These are phyloP conservation scores for Penicillium lagena DNA, from an alignment of 495 filamentous ascomycete species.

Conservation along the genomic window DNA sequence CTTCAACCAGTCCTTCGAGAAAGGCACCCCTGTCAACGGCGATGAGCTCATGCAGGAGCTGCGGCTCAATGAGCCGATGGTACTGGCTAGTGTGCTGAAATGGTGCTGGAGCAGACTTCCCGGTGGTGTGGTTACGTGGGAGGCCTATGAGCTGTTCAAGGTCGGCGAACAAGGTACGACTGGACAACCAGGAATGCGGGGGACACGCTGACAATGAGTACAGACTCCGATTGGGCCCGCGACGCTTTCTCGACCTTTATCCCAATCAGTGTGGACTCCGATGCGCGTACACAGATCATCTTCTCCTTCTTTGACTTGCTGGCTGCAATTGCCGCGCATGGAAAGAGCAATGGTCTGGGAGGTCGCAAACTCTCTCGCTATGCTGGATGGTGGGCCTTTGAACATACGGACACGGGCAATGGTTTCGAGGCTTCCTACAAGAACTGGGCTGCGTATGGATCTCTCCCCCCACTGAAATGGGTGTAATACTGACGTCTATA, in stretches of 20 bases:
- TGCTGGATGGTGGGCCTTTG: constrained; percentile 99
- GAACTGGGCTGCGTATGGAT: constrained; percentile 60
- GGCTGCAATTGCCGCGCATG: constrained; percentile 72
- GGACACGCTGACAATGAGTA: constrained; percentile 4
- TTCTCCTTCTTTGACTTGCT: constrained; percentile 96
- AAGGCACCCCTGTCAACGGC: constrained; percentile 48
- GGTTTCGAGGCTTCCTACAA: constrained; percentile 97
- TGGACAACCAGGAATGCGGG: constrained; percentile 1
- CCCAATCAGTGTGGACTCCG: constrained; percentile 85
- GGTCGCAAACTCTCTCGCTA: constrained; percentile 91
- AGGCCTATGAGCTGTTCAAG: constrained; percentile 92
- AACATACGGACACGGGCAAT: constrained; percentile 70
- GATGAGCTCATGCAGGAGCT: constrained; percentile 76
- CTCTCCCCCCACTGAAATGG: neutral
- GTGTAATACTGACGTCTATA: constrained; percentile 29
- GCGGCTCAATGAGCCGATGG: constrained; percentile 90
- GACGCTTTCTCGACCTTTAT: constrained; percentile 97
- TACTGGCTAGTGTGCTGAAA: constrained; percentile 73
- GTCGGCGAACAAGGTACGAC: constrained; percentile 83
- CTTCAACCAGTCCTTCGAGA: constrained; percentile 56
- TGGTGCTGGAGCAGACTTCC: constrained; percentile 97
- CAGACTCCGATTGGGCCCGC: constrained; percentile 86
- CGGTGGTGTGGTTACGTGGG: constrained; percentile 93
- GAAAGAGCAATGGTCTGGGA: constrained; percentile 88
- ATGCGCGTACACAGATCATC: constrained; percentile 80